phyloP scores from a whole-genome alignment of 345 rosid species.

The Gossypioides kirkii region DNA sequence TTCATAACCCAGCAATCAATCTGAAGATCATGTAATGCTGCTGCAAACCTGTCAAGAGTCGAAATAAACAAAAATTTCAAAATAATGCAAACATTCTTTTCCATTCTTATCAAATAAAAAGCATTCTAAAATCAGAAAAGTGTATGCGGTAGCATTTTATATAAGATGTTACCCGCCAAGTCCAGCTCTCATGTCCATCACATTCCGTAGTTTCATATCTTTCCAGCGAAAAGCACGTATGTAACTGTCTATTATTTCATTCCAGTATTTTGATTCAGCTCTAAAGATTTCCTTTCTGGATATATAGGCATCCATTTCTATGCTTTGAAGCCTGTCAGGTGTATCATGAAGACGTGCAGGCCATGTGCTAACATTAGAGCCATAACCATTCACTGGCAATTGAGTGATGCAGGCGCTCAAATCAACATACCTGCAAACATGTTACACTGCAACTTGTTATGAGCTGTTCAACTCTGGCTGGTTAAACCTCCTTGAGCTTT shows the following conservation, averaged over 20 bases:
- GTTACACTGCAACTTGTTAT: background rate
- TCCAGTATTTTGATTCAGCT: slow-evolving; percentile 64
- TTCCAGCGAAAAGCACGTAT: slow-evolving; percentile 52
- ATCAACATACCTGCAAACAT: slow-evolving; percentile 45
- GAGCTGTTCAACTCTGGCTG: background rate
- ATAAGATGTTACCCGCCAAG: slow-evolving; percentile 49
- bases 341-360: slow-evolving; percentile 56
- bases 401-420: slow-evolving; percentile 45
- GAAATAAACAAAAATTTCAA: background rate
- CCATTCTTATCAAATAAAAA: background rate
- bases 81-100: background rate
- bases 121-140: background rate
- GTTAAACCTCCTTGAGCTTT: background rate
- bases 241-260: slow-evolving; percentile 44
- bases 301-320: slow-evolving; percentile 50
- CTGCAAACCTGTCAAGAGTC: slow-evolving; percentile 46
- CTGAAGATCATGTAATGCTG: slow-evolving; percentile 47
- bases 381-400: slow-evolving; percentile 49
- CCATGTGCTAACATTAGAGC: slow-evolving; percentile 52
- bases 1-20: slow-evolving; percentile 67
- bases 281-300: slow-evolving; percentile 55
- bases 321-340: slow-evolving; percentile 58
- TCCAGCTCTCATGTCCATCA: slow-evolving; percentile 66
- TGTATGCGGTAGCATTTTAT: background rate
- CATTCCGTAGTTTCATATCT: slow-evolving; percentile 44